Evolutionary conservation across 768 basidiomycete species (phyloP).

Genomic region (Termitomyces sp.): DNA sequence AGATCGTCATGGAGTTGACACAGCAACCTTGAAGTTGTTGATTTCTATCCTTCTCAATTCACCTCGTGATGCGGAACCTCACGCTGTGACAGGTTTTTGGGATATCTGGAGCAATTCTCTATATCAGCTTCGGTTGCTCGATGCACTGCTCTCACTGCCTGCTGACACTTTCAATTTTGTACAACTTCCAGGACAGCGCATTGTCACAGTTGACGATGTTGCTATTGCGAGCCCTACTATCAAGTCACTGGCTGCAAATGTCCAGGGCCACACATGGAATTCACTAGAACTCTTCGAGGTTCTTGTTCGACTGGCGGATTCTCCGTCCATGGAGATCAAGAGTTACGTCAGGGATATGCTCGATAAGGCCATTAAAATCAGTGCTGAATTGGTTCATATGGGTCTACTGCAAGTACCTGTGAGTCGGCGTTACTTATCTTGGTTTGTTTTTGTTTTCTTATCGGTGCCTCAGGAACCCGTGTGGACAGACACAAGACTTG

Average conservation of each 20-base stretch:
- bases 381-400: conserved; percentile 91
- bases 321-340: conserved; percentile 65
- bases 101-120: conserved; percentile 77
- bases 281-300: conserved; percentile 87
- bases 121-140: conserved; percentile 82
- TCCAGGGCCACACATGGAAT: conserved; percentile 94
- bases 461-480: conserved; percentile 51
- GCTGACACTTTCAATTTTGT: conserved; percentile 93
- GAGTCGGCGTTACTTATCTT: conserved; percentile 24
- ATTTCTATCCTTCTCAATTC: conserved; percentile 83
- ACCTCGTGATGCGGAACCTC: conserved; percentile 68
- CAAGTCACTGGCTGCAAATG: conserved; percentile 83
- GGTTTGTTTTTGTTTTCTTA: conserved; percentile 4
- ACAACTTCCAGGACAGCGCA: conserved; percentile 72
- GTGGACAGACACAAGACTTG: conserved; percentile 86
- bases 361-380: conserved; percentile 90
- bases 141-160: conserved; percentile 83
- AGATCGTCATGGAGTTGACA: conserved; percentile 82
- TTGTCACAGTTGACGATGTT: conserved; percentile 88
- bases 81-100: conserved; percentile 86
- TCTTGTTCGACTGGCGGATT: conserved; percentile 72
- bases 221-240: conserved; percentile 84
- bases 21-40: conserved; percentile 81
- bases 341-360: conserved; percentile 84
- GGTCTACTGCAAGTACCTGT: conserved; percentile 89